Evolutionary conservation across 192 early-diverging fungal species (phyloP), one percentile per base, ranked within the genome.

Genomic region (Podila horticola): DNA sequence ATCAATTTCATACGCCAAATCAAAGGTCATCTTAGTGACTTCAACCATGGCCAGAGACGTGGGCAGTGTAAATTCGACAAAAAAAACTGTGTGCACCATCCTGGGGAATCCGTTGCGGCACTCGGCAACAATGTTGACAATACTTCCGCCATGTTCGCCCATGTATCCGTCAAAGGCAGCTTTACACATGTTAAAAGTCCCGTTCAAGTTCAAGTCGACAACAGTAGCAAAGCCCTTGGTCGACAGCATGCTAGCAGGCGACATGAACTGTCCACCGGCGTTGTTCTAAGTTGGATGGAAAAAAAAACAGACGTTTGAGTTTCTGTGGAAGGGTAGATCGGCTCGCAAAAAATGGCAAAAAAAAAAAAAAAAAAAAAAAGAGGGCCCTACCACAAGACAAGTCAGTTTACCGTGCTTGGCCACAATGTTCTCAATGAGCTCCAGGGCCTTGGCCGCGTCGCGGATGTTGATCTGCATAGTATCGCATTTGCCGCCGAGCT

Each of bases 111-210:
- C 82, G 26, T 83, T 84, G n/a, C 77, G 81, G 28, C 70, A 79
- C 61, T 87, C 86, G 17, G 86, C 87, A 30, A 84, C 84, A 63
- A 88, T 83, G 51, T 75, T 87, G 52, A 88, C 87, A 58, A 88
- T 86, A 3, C 17, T 67, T 45, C 84, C 83, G 20, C 75, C 82
- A 51, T 77, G 69, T 51, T 83, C 84, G 51, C 64, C 72, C 82
- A 84, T 88, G 65, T 71, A 83, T 30, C 63, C 64, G 15, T 77
- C 82, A 73, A 71, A 85, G n/a, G 83, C 84, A 20, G 84, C 86
- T 61, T 83, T 84, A 74, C 82, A 79, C 67, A 88, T 81, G 62
- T 83, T 84, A 64, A 83, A 88, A 5, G 87, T 88, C 28, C 87
- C 87, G 29, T 83, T 87, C 28, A 87, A 67, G 68, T 88, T 88